Evolutionary conservation across 106 monocot species (phyloP).

Genomic region (Narthecium ossifragum): DNA sequence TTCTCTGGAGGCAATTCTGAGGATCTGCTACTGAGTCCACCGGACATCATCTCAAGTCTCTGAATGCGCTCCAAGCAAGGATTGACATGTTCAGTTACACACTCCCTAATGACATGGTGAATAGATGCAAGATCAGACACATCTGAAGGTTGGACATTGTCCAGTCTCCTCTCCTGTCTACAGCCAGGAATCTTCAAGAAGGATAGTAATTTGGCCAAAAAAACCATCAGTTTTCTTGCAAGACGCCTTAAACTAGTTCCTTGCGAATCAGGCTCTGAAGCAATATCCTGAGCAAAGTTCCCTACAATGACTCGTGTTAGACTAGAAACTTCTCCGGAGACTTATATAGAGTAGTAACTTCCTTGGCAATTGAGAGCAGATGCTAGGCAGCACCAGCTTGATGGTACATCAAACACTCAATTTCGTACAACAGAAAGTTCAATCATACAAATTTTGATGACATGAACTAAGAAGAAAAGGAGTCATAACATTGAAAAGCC

Average conservation of each 20-base stretch:
- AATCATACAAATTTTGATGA: too few species aligned
- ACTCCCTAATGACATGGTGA: conserved; percentile 10
- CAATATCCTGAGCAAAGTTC: conserved; percentile 6
- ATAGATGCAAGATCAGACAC: conserved; percentile 2
- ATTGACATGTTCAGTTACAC: conserved; percentile 27
- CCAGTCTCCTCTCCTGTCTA: conserved; percentile 17
- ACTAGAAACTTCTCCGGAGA: background rate
- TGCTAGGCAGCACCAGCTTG: too few species aligned
- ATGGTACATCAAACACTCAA: too few species aligned
- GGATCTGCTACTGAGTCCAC: conserved; percentile 52
- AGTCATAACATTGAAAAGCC: too few species aligned
- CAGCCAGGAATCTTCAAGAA: conserved; percentile 25
- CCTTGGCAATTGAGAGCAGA: too few species aligned
- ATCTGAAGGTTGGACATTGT: conserved; percentile 18
- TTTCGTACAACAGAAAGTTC: too few species aligned
- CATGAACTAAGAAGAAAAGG: too few species aligned
- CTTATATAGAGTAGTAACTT: background rate
- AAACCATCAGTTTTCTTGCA: conserved; percentile 24
- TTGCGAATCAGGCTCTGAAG: conserved; percentile 2
- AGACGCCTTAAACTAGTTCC: conserved; percentile 24
- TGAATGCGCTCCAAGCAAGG: conserved; percentile 75
- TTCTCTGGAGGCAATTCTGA: conserved; percentile 71
- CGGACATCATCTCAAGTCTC: conserved; percentile 51
- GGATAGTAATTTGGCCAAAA: conserved; percentile 50
- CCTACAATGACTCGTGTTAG: conserved; percentile 18